Evolutionary conservation across 2,329 filamentous ascomycete genomes (phyloP).

Genomic region (Stachybotrys chartarum): DNA sequence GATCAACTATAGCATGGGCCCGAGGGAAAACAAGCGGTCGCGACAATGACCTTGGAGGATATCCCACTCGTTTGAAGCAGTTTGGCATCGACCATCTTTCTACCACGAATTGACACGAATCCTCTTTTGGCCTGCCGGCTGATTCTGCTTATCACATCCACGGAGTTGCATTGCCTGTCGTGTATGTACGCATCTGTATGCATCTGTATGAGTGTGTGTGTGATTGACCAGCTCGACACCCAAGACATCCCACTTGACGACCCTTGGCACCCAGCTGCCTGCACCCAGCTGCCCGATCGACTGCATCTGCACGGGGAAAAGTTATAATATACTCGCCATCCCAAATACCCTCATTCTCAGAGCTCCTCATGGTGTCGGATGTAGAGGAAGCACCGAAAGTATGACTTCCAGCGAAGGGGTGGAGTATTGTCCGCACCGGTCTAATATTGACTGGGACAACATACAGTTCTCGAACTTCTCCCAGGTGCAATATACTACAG

Average conservation of each 20-base stretch:
- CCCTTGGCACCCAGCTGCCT: conserved; percentile 20
- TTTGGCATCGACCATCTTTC: background rate
- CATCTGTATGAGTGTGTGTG: background rate
- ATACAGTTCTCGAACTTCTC: conserved; percentile 36
- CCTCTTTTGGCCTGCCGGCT: background rate
- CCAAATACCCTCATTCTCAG: conserved; percentile 15
- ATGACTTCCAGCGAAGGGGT: conserved; percentile 31
- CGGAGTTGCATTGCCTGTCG: background rate
- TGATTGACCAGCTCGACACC: conserved; percentile 7
- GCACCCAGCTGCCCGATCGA: conserved; percentile 24
- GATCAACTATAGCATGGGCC: background rate
- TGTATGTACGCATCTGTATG: background rate
- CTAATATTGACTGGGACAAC: conserved; percentile 28
- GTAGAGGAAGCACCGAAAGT: conserved; percentile 27
- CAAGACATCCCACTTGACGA: conserved; percentile 13
- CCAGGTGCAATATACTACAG: conserved; percentile 31
- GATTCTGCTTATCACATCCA: background rate
- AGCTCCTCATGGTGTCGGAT: conserved; percentile 16
- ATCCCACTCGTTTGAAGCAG: background rate
- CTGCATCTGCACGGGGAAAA: conserved; percentile 21
- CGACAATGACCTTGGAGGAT: background rate
- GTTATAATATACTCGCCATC: conserved; percentile 23
- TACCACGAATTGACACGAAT: background rate
- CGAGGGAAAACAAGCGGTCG: background rate
- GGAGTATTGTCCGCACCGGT: conserved; percentile 31